Conservation (phyloP, 805 yeast species). For the Starmerella tilneyi region DNA sequence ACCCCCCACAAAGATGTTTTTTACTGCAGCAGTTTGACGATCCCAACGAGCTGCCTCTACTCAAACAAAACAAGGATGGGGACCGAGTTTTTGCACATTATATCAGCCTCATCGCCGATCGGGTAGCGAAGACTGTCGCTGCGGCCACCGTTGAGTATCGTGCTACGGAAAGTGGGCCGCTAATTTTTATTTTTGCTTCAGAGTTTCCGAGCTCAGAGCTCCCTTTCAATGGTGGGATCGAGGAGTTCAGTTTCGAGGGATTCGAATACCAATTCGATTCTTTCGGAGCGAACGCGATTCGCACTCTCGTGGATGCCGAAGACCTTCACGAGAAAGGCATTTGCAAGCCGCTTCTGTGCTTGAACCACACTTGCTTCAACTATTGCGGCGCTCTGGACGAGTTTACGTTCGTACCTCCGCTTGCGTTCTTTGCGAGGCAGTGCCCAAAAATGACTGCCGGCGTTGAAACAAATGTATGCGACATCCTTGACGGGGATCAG, state of each 20-base stretch:
- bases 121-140: not conserved
- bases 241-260: conserved; percentile 15
- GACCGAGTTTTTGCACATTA: not conserved
- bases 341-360: conserved; percentile 18
- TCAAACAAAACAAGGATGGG: not conserved
- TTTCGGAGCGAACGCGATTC: conserved; percentile 17
- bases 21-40: not conserved
- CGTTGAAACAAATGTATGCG: not conserved
- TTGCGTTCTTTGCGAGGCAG: conserved; percentile 15
- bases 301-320: conserved; percentile 16
- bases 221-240: conserved; percentile 21
- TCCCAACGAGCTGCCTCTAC: not conserved
- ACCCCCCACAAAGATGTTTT: not conserved
- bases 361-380: conserved; percentile 14
- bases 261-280: conserved; percentile 17
- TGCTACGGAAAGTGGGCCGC: conserved; percentile 8
- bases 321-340: conserved; percentile 9
- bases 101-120: not conserved
- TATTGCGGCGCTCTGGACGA: conserved; percentile 21
- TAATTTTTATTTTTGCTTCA: conserved; percentile 12
- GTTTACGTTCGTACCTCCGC: conserved; percentile 15
- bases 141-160: not conserved
- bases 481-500: conserved; percentile 1
- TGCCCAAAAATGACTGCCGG: conserved; percentile 4
- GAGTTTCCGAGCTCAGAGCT: conserved; percentile 18